Conservation (phyloP, 2,329 filamentous ascomycete genomes). For the Neonectria coccinea region DNA sequence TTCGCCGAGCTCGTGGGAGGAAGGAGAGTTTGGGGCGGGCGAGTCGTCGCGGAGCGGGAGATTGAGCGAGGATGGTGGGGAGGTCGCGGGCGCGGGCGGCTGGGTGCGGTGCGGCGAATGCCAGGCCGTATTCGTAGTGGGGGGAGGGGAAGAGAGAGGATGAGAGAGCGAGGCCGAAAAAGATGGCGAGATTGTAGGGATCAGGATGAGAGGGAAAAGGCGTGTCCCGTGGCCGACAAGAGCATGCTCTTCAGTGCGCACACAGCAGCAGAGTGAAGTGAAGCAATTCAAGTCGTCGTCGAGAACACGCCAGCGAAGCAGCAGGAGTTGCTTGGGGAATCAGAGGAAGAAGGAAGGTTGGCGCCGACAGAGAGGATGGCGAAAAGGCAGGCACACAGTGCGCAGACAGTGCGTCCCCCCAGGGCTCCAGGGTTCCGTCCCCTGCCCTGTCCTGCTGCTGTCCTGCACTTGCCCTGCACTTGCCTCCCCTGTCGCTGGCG, state of each 20-base stretch:
- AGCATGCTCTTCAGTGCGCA: conserved; percentile 45
- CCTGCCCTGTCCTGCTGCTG: conserved; percentile 22
- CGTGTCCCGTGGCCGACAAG: conserved; percentile 44
- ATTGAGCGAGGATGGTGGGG: conserved; percentile 42
- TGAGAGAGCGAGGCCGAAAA: conserved; percentile 30
- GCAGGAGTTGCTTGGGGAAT: conserved; percentile 42
- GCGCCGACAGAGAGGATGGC: conserved; percentile 28
- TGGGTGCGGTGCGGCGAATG: conserved; percentile 38
- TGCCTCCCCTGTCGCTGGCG: conserved; percentile 30
- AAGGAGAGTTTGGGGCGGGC: conserved; percentile 24
- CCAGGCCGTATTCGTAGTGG: conserved; percentile 40
- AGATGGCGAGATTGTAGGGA: conserved; percentile 25
- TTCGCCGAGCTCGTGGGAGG: conserved; percentile 10
- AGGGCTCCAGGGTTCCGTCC: conserved; percentile 17
- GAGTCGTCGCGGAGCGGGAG: conserved; percentile 44
- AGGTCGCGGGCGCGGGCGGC: conserved; percentile 33
- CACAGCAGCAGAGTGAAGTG: conserved; percentile 37
- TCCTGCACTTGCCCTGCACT: conserved; percentile 14
- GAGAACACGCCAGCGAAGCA: conserved; percentile 44
- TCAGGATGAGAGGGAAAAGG: conserved; percentile 39
- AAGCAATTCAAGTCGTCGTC: conserved; percentile 48
- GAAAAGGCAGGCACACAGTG: conserved; percentile 39
- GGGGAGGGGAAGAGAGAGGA: conserved; percentile 37
- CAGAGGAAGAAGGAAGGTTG: conserved; percentile 42
- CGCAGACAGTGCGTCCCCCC: conserved; percentile 17